A percentile compares a stretch with the other conserved stretches of the same genome.
Conservation (phyloP, 2,329 filamentous ascomycete genomes). For the Nothomitra cinnamomea region DNA sequence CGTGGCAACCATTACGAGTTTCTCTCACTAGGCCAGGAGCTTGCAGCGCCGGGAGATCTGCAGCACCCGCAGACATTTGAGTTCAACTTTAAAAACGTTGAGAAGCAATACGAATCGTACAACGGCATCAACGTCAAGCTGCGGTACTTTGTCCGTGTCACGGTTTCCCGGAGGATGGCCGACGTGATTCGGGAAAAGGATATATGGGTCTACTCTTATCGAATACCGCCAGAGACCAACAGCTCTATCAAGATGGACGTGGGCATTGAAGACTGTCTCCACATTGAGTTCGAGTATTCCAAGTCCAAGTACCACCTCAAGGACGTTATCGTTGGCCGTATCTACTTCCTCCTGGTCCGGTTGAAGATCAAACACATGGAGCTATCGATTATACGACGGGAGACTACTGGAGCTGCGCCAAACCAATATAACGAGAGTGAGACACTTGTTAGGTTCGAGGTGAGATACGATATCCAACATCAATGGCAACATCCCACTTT, state of each 20-base stretch:
- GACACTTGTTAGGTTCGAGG: conserved; percentile 91
- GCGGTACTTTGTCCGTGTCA: conserved; percentile 94
- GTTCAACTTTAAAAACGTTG: conserved; percentile 99
- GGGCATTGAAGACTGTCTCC: conserved; percentile 94
- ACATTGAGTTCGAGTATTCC: conserved; percentile 99
- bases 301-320: conserved; percentile 99
- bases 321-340: conserved; percentile 94
- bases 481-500: no score
- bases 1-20: conserved; percentile 99
- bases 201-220: conserved; percentile 98
- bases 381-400: conserved; percentile 86
- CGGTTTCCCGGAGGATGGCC: conserved; percentile 89
- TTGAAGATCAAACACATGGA: conserved; percentile 99
- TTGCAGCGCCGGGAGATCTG: conserved; percentile 90
- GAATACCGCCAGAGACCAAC: conserved; percentile 95
- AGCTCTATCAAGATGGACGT: conserved; percentile 99
- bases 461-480: conserved; percentile 20
- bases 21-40: conserved; percentile 87
- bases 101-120: conserved; percentile 99
- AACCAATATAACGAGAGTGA: conserved; percentile 99
- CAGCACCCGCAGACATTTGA: conserved; percentile 97
- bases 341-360: conserved; percentile 93
- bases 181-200: conserved; percentile 98
- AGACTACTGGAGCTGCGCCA: conserved; percentile 88
- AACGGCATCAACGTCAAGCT: conserved; percentile 99